These are phyloP conservation scores for Cordia subcordata DNA, from an alignment of 257 asterid species.

Conservation along the genomic window DNA sequence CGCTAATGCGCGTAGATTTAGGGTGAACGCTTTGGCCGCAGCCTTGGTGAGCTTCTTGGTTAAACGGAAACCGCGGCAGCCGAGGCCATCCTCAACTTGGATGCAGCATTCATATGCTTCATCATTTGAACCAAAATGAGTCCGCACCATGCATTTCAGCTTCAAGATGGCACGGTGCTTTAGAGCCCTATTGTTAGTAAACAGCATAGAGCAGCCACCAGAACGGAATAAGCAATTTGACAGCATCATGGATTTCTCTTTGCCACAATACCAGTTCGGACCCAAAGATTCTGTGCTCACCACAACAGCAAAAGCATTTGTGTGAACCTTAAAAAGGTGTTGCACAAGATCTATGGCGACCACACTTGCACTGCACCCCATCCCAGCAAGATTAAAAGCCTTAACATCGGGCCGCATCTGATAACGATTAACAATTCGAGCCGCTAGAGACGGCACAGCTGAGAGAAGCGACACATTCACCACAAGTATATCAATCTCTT, in stretches of 20 bases:
- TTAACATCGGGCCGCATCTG: constrained; percentile 28
- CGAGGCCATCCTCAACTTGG: constrained; percentile 25
- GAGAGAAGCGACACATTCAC: constrained; percentile 36
- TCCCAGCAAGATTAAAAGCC: constrained; percentile 34
- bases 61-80: constrained; percentile 29
- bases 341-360: constrained; percentile 28
- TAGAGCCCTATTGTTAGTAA: constrained; percentile 18
- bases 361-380: constrained; percentile 43
- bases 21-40: constrained; percentile 14
- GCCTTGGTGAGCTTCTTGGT: constrained; percentile 21
- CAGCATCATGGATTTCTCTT: constrained; percentile 34
- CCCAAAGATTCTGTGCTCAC: constrained; percentile 31
- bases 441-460: constrained; percentile 18
- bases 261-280: constrained; percentile 34
- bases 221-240: constrained; percentile 34
- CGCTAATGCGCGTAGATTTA: constrained; percentile 15
- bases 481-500: constrained; percentile 28
- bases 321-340: constrained; percentile 17
- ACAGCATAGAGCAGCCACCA: constrained; percentile 38
- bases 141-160: constrained; percentile 20
- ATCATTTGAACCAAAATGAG: constrained; percentile 25
- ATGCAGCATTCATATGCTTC: constrained; percentile 36
- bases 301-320: constrained; percentile 20
- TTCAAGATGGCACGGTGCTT: constrained; percentile 21
- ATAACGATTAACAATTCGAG: constrained; percentile 28